These are phyloP conservation scores for Phytophthora lateralis DNA, from an alignment of 352 stramenopile species.

Conservation along the genomic window DNA sequence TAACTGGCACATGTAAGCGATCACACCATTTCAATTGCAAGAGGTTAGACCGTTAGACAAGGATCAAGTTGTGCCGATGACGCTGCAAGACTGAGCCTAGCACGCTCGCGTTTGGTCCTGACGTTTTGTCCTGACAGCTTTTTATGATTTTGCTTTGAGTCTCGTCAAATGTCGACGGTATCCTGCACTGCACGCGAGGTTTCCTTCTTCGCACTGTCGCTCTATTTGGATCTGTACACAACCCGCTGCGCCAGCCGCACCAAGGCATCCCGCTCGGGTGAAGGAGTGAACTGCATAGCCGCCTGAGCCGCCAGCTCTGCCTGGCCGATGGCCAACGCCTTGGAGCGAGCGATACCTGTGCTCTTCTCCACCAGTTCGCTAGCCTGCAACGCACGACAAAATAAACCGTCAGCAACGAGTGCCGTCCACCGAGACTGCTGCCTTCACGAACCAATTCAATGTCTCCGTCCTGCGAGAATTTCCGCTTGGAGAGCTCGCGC, in stretches of 20 bases:
- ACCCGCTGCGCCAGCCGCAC: slow-evolving; percentile 88
- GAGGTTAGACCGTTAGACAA: slow-evolving; percentile 7
- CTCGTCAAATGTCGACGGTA: slow-evolving; percentile 9
- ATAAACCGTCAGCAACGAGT: slow-evolving; percentile 12
- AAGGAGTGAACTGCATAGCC: slow-evolving; percentile 87
- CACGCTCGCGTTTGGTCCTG: neutral
- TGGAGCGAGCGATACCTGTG: slow-evolving; percentile 92
- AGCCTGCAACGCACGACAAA: slow-evolving; percentile 46
- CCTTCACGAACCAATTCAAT: slow-evolving; percentile 79
- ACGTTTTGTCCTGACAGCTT: slow-evolving; percentile 17
- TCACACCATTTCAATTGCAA: neutral
- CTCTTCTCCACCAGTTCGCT: slow-evolving; percentile 91
- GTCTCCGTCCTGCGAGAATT: slow-evolving; percentile 93
- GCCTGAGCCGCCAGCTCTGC: slow-evolving; percentile 95
- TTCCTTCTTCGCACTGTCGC: slow-evolving; percentile 13
- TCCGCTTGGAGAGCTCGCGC: slow-evolving; percentile 87
- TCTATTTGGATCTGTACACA: slow-evolving; percentile 91
- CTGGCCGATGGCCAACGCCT: slow-evolving; percentile 95
- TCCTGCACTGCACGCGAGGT: slow-evolving; percentile 16
- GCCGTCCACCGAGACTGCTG: slow-evolving; percentile 1
- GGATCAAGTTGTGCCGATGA: neutral
- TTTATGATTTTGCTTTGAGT: slow-evolving; percentile 32
- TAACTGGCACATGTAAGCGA: slow-evolving; percentile 30
- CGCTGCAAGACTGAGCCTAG: neutral
- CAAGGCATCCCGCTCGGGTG: slow-evolving; percentile 81